Evolutionary conservation across 202 grass and related monocot species (phyloP).

Genomic region (Schoenoplectus triqueter): DNA sequence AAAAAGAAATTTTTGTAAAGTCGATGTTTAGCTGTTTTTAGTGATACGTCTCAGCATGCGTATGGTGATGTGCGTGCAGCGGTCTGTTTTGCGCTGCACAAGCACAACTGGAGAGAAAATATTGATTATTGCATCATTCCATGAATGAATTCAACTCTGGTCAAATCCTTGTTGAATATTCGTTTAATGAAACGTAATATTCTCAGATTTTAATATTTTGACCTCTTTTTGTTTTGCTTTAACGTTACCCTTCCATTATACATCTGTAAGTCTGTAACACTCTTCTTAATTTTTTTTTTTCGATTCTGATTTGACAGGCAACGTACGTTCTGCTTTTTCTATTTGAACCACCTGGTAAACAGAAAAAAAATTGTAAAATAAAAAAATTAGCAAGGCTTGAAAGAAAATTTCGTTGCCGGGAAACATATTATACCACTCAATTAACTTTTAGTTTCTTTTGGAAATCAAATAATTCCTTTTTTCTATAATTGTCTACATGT

Average conservation of each 20-base stretch:
- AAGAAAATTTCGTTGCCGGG: no score
- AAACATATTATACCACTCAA: no score
- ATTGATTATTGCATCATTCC: neutral
- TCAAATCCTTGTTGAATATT: neutral
- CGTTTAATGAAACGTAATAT: neutral
- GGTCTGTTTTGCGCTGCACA: neutral
- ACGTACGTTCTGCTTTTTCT: no score
- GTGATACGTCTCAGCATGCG: neutral
- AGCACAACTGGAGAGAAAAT: neutral
- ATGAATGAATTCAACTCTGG: neutral
- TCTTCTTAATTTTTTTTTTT: neutral
- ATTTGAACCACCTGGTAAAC: no score
- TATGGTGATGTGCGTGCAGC: neutral
- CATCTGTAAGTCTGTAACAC: neutral
- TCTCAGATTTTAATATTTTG: neutral
- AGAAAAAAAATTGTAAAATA: no score
- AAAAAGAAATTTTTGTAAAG: neutral
- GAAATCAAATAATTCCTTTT: no score
- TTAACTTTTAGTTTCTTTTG: no score
- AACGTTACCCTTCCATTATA: neutral
- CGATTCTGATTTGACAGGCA: no score
- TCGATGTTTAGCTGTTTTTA: neutral
- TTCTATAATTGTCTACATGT: neutral
- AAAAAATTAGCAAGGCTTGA: no score
- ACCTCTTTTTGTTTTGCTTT: neutral